Percentiles rank a stretch among this genome's conserved stretches.
Evolutionary conservation across 805 yeast species (phyloP).

Genomic region (Komagataella ulmi): DNA sequence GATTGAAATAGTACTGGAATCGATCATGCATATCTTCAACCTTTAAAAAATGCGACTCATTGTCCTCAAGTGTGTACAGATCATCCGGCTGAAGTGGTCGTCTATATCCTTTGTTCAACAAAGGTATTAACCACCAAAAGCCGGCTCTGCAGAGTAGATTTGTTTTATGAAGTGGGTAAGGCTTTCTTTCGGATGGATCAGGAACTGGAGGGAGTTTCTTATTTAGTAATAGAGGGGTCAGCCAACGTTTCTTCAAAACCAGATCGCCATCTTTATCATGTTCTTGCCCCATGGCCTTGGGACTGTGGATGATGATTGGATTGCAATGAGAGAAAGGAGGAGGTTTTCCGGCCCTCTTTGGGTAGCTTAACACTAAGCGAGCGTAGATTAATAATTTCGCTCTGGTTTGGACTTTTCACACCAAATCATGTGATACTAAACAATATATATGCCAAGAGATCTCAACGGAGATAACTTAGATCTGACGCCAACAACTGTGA

Average conservation of each 20-base stretch:
- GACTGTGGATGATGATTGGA: not conserved
- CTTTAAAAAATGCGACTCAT: conserved; percentile 12
- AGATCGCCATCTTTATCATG: conserved; percentile 1
- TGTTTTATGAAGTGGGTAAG: conserved; percentile 31
- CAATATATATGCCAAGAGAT: not conserved
- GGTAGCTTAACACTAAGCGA: not conserved
- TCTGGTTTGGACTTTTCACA: not conserved
- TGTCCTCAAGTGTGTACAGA: conserved; percentile 31
- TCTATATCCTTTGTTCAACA: conserved; percentile 55
- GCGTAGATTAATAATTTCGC: not conserved
- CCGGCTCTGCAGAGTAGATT: conserved; percentile 30
- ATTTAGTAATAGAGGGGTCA: conserved; percentile 31
- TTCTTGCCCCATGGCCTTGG: not conserved
- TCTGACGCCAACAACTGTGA: not conserved
- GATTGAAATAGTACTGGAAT: conserved; percentile 22
- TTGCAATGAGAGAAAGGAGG: too few relatives aligned
- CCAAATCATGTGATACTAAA: not conserved
- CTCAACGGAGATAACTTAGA: not conserved
- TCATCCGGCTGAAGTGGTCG: conserved; percentile 59
- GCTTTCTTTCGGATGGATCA: conserved; percentile 31
- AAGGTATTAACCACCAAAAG: conserved; percentile 59
- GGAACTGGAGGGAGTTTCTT: conserved; percentile 39
- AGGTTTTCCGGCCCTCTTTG: not conserved
- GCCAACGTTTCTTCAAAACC: conserved; percentile 30
- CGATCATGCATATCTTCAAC: conserved; percentile 24